These are phyloP conservation scores for Hirschfeldia incana DNA, from an alignment of 345 rosid species.

Conservation along the genomic window DNA sequence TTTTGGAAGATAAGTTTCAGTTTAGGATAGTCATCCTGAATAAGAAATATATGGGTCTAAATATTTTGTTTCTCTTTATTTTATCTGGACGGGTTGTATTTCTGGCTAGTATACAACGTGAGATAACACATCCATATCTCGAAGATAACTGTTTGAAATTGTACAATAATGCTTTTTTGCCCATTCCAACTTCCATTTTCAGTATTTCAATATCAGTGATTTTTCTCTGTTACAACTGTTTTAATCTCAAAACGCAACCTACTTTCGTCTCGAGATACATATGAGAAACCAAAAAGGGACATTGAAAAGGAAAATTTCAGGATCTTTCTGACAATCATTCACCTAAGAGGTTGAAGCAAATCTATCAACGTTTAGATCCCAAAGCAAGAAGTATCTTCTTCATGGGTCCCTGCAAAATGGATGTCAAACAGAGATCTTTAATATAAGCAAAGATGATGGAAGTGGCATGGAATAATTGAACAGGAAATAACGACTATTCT, in stretches of 20 bases:
- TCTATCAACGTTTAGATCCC: slow-evolving; percentile 55
- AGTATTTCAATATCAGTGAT: not conserved
- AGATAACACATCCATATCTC: no score
- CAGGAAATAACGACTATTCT: not conserved
- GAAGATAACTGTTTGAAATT: no score
- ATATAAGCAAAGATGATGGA: not conserved
- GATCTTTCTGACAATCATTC: slow-evolving; percentile 12
- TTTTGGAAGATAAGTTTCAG: no score
- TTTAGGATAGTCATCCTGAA: no score
- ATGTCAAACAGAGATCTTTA: slow-evolving; percentile 1
- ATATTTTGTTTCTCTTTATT: no score
- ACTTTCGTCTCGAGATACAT: slow-evolving; percentile 15
- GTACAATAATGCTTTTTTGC: not conserved
- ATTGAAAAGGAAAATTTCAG: not conserved
- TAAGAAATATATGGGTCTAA: no score
- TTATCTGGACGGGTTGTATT: no score
- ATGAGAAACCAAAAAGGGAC: slow-evolving; percentile 7
- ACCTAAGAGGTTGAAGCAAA: slow-evolving; percentile 2
- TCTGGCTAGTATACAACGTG: no score
- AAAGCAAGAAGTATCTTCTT: slow-evolving; percentile 85
- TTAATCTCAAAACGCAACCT: slow-evolving; percentile 13
- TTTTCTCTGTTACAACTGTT: slow-evolving; percentile 5
- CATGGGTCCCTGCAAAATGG: slow-evolving; percentile 69
- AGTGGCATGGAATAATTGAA: not conserved
- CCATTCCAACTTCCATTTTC: slow-evolving; percentile 63